phyloP scores from a whole-genome alignment of 192 early-diverging fungal species.

The Coemansia sp. region DNA sequence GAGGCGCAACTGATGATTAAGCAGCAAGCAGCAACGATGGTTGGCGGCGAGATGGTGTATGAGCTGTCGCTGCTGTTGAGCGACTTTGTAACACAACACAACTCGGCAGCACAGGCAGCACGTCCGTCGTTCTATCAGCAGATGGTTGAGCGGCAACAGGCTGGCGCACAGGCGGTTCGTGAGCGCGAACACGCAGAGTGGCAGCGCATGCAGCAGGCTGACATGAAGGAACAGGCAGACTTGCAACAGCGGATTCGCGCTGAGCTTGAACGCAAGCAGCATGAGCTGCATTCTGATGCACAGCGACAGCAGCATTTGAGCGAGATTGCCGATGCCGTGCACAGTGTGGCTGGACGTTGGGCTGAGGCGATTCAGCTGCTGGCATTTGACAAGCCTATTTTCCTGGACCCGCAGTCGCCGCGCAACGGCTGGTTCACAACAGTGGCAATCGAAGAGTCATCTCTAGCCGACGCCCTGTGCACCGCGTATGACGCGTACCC shows the following conservation, averaged over 20 bases:
- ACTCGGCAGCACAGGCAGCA: slow-evolving; percentile 55
- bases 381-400: slow-evolving; percentile 18
- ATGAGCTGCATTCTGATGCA: slow-evolving; percentile 40
- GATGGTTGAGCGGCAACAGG: slow-evolving; percentile 47
- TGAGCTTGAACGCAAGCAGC: slow-evolving; percentile 49
- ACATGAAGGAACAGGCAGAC: slow-evolving; percentile 29
- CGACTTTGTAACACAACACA: slow-evolving; percentile 62
- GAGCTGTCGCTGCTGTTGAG: slow-evolving; percentile 60
- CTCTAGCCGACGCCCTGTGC: slow-evolving; percentile 33
- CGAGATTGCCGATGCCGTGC: slow-evolving; percentile 40
- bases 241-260: slow-evolving; percentile 40
- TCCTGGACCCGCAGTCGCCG: slow-evolving; percentile 20
- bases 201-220: slow-evolving; percentile 13
- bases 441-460: slow-evolving; percentile 44
- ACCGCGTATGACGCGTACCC: slow-evolving; percentile 50
- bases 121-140: slow-evolving; percentile 50
- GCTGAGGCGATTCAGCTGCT: slow-evolving; percentile 49
- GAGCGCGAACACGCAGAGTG: slow-evolving; percentile 29
- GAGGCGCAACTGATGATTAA: slow-evolving; percentile 45
- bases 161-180: slow-evolving; percentile 17
- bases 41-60: slow-evolving; percentile 70
- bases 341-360: slow-evolving; percentile 44
- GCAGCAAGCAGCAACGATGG: slow-evolving; percentile 33
- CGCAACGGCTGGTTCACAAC: slow-evolving; percentile 32
- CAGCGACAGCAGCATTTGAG: slow-evolving; percentile 23